phyloP scores from a whole-genome alignment of 1,139 yeast species.

The Candida sanyaensis region DNA sequence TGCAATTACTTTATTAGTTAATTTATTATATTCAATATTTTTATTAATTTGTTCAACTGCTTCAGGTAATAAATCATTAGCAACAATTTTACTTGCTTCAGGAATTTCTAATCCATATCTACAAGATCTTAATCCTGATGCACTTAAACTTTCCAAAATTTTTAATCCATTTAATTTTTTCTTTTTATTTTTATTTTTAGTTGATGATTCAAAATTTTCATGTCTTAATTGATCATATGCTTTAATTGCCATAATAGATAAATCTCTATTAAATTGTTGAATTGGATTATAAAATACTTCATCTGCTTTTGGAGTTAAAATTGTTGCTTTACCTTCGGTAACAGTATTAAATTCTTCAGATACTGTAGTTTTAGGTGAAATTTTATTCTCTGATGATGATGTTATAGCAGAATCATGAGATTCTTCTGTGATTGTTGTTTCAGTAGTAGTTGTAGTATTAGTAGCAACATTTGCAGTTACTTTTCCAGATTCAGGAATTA shows the following conservation, averaged over 20 bases:
- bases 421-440: not conserved
- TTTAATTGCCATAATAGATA: conserved; percentile 79
- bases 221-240: conserved; percentile 70
- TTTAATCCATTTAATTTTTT: conserved; percentile 37
- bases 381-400: not conserved
- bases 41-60: conserved; percentile 84
- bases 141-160: conserved; percentile 87
- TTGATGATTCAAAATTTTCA: conserved; percentile 26
- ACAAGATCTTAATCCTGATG: conserved; percentile 92
- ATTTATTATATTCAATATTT: conserved; percentile 68
- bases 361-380: not conserved
- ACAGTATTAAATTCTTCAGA: conserved; percentile 38
- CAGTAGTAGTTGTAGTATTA: not conserved
- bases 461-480: not conserved
- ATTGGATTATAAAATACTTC: conserved; percentile 94
- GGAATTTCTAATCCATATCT: conserved; percentile 92
- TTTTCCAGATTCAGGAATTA: not conserved
- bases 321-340: conserved; percentile 79
- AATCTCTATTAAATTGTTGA: conserved; percentile 93
- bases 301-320: conserved; percentile 73
- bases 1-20: conserved; percentile 54
- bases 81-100: conserved; percentile 66
- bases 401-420: not conserved
- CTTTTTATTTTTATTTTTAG: conserved; percentile 17
- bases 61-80: conserved; percentile 82